Evolutionary conservation across 169 alveolate genomes (phyloP).

Genomic region (Plasmodium inui): DNA sequence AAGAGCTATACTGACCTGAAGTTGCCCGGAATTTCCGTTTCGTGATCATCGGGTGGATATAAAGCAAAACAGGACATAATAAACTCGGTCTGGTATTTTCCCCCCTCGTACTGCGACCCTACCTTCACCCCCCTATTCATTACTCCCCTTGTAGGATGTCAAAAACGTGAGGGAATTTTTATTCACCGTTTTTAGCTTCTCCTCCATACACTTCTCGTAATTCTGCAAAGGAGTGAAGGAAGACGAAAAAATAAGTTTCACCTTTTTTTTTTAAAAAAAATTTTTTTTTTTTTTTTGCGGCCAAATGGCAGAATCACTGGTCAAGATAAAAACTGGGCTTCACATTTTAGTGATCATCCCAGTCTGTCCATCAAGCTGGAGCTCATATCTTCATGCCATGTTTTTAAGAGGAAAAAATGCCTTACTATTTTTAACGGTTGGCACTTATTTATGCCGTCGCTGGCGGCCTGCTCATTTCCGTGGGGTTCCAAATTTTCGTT

Average conservation of each 20-base stretch:
- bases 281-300: not conserved
- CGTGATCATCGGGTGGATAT: not conserved
- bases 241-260: not conserved
- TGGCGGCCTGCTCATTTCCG: slow-evolving; percentile 11
- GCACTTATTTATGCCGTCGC: slow-evolving; percentile 9
- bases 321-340: not conserved
- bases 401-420: not conserved
- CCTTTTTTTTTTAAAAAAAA: not conserved
- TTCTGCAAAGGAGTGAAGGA: slow-evolving; percentile 7
- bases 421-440: slow-evolving; percentile 28
- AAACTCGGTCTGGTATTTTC: not conserved
- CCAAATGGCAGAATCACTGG: not conserved
- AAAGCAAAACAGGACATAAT: not conserved
- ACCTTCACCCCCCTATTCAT: not conserved
- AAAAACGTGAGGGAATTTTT: slow-evolving; percentile 40
- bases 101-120: not conserved
- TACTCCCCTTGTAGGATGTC: slow-evolving; percentile 26
- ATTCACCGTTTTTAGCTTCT: slow-evolving; percentile 19
- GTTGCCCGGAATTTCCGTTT: not conserved
- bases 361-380: not conserved
- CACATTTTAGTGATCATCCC: not conserved
- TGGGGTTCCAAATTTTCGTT: slow-evolving; percentile 44
- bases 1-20: not conserved
- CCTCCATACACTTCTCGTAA: slow-evolving; percentile 58
- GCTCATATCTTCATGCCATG: not conserved